Evolutionary conservation across 1,284 basidiomycete genomes (phyloP), one percentile per base, ranked within the genome.

Genomic region (Leccinum solheimii): DNA sequence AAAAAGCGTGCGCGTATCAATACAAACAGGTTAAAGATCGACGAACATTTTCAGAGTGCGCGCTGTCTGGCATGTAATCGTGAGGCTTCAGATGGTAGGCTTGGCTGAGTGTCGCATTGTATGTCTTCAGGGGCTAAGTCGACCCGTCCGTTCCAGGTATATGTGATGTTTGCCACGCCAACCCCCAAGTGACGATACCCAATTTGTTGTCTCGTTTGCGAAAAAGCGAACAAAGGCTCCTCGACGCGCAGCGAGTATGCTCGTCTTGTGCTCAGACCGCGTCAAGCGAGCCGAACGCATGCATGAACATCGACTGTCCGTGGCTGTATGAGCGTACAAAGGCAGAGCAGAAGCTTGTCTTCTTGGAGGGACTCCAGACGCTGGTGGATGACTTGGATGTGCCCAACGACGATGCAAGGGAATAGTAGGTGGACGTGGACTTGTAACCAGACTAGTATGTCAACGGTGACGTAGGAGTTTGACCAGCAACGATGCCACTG

Each of bases 281-380:
- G 2, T 73, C 79, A 2, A 77, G 75, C 4, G 93, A 95, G 60
- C 79, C 82, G 0, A 83, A 90, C 56, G 75, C 82, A 51, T 97
- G 95, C 75, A 85, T 90, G 69, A 94, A 91, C 5, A 78, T 92
- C 57, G 94, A 97, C 70, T 97, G 95, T 70, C 83, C 88, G 0
- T 89, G 92, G 83, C 74, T 94, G 36, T 97, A 87, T 68, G 84
- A 87, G 36, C 81, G 93, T 21, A 85, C 83, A 63, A 87, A 85
- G 68, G 82, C 86, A 2, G 85, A 88, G 66, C 78, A 81, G 60
- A 86, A 86, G 66, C 75, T 81, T 19, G 85, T 85, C 53, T 77
- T 79, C 45, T 66, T 85, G 34, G 71, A 73, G 34, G 71, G 70
- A 16, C 59, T 81, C 30, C 66, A 71, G n/a, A 74, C 72, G 54